Evolutionary conservation across 2,329 filamentous ascomycete species (phyloP).

Genomic region (Colletotrichum sp.): DNA sequence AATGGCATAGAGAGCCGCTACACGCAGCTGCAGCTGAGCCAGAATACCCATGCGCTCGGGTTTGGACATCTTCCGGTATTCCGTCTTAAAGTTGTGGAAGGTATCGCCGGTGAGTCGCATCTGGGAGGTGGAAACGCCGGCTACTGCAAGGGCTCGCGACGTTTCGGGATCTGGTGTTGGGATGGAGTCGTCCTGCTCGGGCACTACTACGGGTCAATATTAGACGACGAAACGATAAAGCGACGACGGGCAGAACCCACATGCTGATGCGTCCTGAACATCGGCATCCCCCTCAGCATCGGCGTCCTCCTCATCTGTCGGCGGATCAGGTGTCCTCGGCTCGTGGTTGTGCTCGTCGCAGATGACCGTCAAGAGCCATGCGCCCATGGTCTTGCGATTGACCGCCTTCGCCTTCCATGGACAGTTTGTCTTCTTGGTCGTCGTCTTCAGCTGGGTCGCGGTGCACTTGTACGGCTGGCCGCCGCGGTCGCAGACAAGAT

Average conservation of each 20-base stretch:
- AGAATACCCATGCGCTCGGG: slow-evolving; percentile 42
- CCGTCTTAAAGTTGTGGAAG: slow-evolving; percentile 47
- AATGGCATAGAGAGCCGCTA: slow-evolving; percentile 49
- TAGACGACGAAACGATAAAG: neutral
- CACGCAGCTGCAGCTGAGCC: slow-evolving; percentile 44
- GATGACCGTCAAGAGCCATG: slow-evolving; percentile 48
- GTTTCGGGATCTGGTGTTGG: slow-evolving; percentile 37
- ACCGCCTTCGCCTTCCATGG: slow-evolving; percentile 52
- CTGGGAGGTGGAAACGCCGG: slow-evolving; percentile 41
- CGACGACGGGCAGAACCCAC: neutral
- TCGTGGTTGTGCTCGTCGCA: slow-evolving; percentile 51
- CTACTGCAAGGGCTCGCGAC: slow-evolving; percentile 40
- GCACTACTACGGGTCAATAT: neutral
- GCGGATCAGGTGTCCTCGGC: slow-evolving; percentile 47
- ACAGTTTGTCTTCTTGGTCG: slow-evolving; percentile 51
- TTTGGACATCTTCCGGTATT: slow-evolving; percentile 47
- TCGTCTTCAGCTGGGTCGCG: slow-evolving; percentile 50
- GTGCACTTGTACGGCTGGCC: slow-evolving; percentile 47
- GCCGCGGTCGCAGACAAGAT: slow-evolving; percentile 50
- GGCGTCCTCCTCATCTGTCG: slow-evolving; percentile 39
- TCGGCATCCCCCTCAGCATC: slow-evolving; percentile 27
- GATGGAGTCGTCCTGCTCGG: neutral
- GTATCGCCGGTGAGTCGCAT: slow-evolving; percentile 47
- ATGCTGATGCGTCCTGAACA: slow-evolving; percentile 26
- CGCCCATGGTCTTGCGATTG: slow-evolving; percentile 45